Conservation (phyloP, 179 eudicot species). For the Beta lomatogona region DNA sequence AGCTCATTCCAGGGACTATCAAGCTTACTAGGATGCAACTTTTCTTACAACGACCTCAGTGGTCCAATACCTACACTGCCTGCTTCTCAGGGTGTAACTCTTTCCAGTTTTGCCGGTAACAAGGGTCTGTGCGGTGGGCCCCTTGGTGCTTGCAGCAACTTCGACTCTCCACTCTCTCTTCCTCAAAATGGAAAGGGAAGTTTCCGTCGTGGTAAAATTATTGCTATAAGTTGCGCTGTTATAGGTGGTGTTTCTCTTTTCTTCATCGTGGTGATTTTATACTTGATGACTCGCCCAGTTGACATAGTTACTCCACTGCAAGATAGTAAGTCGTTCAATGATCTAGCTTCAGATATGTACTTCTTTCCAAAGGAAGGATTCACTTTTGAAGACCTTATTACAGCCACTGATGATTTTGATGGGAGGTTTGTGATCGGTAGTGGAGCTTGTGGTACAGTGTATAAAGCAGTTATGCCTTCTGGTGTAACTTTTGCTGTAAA, state of each 20-base stretch:
- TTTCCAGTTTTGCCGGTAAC: constrained; percentile 38
- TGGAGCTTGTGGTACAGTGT: constrained; percentile 51
- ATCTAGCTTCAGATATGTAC: constrained; percentile 38
- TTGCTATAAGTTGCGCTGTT: constrained; percentile 40
- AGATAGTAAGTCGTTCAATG: constrained; percentile 26
- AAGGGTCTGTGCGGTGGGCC: constrained; percentile 43
- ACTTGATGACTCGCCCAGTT: constrained; percentile 39
- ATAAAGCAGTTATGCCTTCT: constrained; percentile 35
- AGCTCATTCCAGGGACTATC: constrained; percentile 32
- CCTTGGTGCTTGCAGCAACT: constrained; percentile 35
- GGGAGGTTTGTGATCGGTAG: constrained; percentile 40
- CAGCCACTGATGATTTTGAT: constrained; percentile 42
- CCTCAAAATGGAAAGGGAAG: constrained; percentile 2
- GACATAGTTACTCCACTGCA: constrained; percentile 34
- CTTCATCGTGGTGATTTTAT: constrained; percentile 40
- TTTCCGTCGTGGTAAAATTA: constrained; percentile 33
- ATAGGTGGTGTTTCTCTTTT: constrained; percentile 46
- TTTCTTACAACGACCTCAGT: constrained; percentile 43
- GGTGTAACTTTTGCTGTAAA: constrained; percentile 44
- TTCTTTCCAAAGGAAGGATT: constrained; percentile 46
- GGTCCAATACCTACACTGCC: constrained; percentile 45
- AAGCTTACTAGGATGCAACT: constrained; percentile 42
- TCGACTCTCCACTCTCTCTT: constrained; percentile 18
- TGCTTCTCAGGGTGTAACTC: constrained; percentile 26
- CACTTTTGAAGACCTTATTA: constrained; percentile 38